Base-by-base conservation (phyloP, 139 green algal genomes). In the Chlorella sp. region DNA sequence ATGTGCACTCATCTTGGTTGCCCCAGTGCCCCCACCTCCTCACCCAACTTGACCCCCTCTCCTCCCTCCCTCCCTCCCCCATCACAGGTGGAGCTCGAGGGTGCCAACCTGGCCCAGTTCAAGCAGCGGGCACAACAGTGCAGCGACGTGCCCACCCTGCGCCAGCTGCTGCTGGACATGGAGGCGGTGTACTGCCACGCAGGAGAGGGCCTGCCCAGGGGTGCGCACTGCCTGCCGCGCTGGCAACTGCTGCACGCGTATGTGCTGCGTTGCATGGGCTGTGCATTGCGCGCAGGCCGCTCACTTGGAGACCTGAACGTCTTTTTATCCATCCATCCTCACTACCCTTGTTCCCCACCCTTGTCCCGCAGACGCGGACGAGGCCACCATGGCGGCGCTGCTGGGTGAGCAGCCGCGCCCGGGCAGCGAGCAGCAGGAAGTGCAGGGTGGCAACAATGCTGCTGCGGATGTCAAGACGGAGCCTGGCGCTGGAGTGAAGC, bases 181-280 rank as follows among this genome's bases (percentile, higher is more conserved):
- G 88, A 91, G 76, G 38, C 25, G 51, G 18, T 75, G n/a, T 76
- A 75, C 6, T 64, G 60, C 25, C 25, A 82, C 32, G 67, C 80
- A 30, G 84, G 78, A 23, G 88, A 91, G 41, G 87, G 88, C 34
- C 78, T 92, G 62, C 88, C 88, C 2, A 60, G 38, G 74, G 86
- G 86, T 86, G 55, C 30, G 83, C 44, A 51, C 44, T 51, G 44
- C 9, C 7, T 51, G 44, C 44, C 6, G 44, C 44, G 7, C 6
- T 51, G n/a, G n/a, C n/a, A n/a, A n/a, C n/a, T n/a, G n/a, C n/a
- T n/a, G n/a, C n/a, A n/a, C n/a, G n/a, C n/a, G n/a, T n/a, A n/a
- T n/a, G n/a, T n/a, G n/a, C n/a, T n/a, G n/a, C n/a, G n/a, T n/a
- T n/a, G n/a, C n/a, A n/a, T n/a, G n/a, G n/a, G n/a, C n/a, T n/a